Conservation (phyloP, 176 grass and related monocot genomes). For the Bolboschoenus planiculmis region DNA sequence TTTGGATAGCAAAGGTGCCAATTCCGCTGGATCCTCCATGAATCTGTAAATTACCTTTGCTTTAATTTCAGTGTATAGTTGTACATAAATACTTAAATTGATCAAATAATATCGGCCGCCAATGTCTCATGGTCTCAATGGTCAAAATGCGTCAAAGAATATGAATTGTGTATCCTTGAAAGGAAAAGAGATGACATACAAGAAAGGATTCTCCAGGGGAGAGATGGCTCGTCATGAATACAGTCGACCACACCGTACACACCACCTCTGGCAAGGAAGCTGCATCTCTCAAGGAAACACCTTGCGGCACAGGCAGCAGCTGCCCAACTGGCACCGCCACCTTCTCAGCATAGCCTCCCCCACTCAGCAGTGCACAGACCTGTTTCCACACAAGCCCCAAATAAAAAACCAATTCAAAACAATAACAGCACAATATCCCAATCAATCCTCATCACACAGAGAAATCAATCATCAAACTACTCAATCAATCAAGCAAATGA, state of each 20-base stretch:
- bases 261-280: slow-evolving; percentile 64
- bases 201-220: slow-evolving; percentile 74
- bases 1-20: slow-evolving; percentile 85
- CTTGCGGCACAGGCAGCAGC: slow-evolving; percentile 52
- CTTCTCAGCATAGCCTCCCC: slow-evolving; percentile 84
- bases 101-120: neutral
- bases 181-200: slow-evolving; percentile 25
- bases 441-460: neutral
- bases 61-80: neutral
- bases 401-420: neutral
- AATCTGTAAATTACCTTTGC: slow-evolving; percentile 36
- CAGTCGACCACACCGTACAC: slow-evolving; percentile 84
- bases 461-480: neutral
- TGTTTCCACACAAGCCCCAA: neutral
- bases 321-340: slow-evolving; percentile 67
- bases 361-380: slow-evolving; percentile 63
- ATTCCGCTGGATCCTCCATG: slow-evolving; percentile 95
- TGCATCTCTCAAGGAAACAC: slow-evolving; percentile 64
- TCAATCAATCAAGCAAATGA: neutral
- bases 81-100: neutral
- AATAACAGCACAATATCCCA: neutral
- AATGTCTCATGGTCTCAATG: neutral
- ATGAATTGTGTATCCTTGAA: neutral
- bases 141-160: neutral
- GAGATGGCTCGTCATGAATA: slow-evolving; percentile 81